A percentile compares a stretch with the other conserved stretches of the same genome.
phyloP scores from a whole-genome alignment of 2,329 filamentous ascomycete genomes.

The Penicillium janthinellum region DNA sequence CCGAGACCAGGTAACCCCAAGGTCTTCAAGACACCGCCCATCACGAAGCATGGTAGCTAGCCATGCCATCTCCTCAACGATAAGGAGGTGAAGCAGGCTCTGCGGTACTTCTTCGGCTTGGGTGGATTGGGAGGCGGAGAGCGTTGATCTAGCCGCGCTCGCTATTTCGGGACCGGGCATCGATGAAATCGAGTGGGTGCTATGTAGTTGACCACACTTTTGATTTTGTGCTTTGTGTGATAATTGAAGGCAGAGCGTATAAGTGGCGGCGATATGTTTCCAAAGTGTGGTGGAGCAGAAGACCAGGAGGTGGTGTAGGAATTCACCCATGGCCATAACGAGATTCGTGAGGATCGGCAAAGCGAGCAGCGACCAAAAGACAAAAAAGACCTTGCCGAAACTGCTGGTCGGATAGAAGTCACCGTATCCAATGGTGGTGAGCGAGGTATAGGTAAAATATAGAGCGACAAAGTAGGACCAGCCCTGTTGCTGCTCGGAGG shows the following conservation, averaged over 20 bases:
- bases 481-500: background rate
- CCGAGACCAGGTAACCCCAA: background rate
- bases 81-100: background rate
- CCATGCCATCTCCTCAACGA: background rate
- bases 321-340: background rate
- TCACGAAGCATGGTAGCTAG: background rate
- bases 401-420: background rate
- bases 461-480: background rate
- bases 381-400: background rate
- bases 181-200: background rate
- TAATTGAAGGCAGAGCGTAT: background rate
- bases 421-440: background rate
- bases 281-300: background rate
- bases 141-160: background rate
- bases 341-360: background rate
- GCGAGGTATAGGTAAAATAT: background rate
- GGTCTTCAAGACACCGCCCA: background rate
- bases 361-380: background rate
- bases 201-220: background rate
- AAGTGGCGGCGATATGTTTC: background rate
- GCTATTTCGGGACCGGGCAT: background rate
- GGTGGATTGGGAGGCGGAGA: background rate
- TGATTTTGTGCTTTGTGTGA: background rate
- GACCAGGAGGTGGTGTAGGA: background rate
- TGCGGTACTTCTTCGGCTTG: background rate